Percentiles rank a stretch among this genome's conserved stretches.
phyloP scores from a whole-genome alignment of 148 eudicot genomes.

The Selenicereus undatus region DNA sequence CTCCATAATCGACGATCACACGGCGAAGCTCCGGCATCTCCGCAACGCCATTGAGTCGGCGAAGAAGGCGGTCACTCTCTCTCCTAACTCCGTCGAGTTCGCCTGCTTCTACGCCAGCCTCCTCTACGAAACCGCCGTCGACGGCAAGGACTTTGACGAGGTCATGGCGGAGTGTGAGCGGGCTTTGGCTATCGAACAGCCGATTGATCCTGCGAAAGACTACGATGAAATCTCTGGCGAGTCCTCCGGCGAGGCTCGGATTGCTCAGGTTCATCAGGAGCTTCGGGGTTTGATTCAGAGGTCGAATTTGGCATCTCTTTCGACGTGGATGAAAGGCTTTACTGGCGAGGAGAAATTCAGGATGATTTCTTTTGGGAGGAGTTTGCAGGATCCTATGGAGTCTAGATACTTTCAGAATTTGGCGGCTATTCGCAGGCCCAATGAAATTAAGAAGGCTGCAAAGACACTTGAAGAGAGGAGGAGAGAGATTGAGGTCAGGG shows the following conservation, averaged over 20 bases:
- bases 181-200: constrained; percentile 62
- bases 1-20: constrained; percentile 54
- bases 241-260: constrained; percentile 24
- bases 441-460: constrained; percentile 83
- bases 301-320: constrained; percentile 69
- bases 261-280: constrained; percentile 51
- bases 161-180: constrained; percentile 78
- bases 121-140: constrained; percentile 60
- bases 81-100: constrained; percentile 69
- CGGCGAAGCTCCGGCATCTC: constrained; percentile 48
- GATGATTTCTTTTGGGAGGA: constrained; percentile 54
- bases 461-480: constrained; percentile 83
- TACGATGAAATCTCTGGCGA: constrained; percentile 25
- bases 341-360: constrained; percentile 69
- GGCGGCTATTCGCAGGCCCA: constrained; percentile 34
- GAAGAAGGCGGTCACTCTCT: constrained; percentile 43
- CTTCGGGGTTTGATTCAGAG: constrained; percentile 51
- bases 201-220: constrained; percentile 79
- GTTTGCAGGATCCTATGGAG: constrained; percentile 83
- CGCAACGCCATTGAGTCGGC: constrained; percentile 71
- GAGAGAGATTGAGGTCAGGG: constrained; percentile 89
- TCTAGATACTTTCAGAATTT: constrained; percentile 35
- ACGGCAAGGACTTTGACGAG: constrained; percentile 66
- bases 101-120: constrained; percentile 74
- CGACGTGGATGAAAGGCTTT: constrained; percentile 73